Evolutionary conservation across 306 rosid species (phyloP).

Genomic region (Quercus engelmannii): DNA sequence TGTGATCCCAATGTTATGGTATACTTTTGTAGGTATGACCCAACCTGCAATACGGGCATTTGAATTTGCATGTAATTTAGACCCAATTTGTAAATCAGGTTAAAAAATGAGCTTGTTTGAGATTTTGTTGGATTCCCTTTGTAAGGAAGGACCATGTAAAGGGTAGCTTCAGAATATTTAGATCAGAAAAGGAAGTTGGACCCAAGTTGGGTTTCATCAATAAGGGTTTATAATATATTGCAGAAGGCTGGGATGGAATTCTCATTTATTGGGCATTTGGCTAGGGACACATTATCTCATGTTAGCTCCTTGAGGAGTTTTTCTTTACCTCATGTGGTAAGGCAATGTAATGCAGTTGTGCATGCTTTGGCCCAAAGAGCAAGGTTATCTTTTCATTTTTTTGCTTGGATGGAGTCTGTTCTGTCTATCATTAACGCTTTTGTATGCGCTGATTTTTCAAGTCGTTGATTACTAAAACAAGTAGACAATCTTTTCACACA

Average conservation of each 20-base stretch:
- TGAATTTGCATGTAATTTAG: constrained; percentile 52
- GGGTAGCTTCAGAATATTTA: constrained; percentile 35
- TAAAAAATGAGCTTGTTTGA: constrained; percentile 63
- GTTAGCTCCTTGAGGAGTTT: too few species aligned
- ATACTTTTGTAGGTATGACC: constrained; percentile 26
- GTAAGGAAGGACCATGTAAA: constrained; percentile 70
- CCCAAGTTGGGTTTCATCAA: constrained; percentile 36
- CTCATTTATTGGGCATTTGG: too few species aligned
- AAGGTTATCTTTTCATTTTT: too few species aligned
- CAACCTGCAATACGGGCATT: constrained; percentile 66
- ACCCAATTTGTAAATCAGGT: constrained; percentile 30
- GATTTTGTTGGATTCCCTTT: constrained; percentile 79
- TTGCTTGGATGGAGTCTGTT: too few species aligned
- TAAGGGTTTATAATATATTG: constrained; percentile 64
- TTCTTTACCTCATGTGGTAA: too few species aligned
- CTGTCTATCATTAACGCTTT: too few species aligned
- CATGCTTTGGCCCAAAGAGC: too few species aligned
- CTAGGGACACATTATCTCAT: too few species aligned
- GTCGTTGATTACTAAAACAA: too few species aligned
- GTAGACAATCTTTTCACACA: too few species aligned
- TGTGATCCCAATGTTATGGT: neutral
- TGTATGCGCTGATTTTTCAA: too few species aligned
- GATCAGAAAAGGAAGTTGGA: constrained; percentile 29
- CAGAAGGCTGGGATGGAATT: constrained; percentile 7
- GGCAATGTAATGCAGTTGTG: too few species aligned